Conservation (phyloP, 805 yeast genomes). For the Candida orba region DNA sequence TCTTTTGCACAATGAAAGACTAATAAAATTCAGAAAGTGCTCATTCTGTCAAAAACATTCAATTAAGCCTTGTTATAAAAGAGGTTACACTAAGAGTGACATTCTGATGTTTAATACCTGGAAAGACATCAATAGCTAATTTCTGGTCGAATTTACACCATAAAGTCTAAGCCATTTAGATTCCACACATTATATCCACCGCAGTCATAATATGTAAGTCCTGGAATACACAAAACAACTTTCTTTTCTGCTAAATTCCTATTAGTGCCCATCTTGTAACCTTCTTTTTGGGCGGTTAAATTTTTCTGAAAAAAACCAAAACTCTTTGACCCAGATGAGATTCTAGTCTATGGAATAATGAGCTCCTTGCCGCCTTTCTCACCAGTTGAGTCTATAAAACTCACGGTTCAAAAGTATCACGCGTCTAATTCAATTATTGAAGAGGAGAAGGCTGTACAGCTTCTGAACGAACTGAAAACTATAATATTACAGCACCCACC, state of each 20-base stretch:
- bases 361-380: neutral
- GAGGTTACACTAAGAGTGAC: constrained; percentile 6
- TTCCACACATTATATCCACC: no score
- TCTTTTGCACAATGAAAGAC: neutral
- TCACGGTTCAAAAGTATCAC: constrained; percentile 13
- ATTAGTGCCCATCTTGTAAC: no score
- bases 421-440: constrained; percentile 14
- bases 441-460: constrained; percentile 13
- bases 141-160: neutral
- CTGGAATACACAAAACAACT: no score
- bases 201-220: no score
- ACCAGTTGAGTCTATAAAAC: constrained; percentile 15
- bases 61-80: constrained; percentile 2
- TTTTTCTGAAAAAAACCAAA: no score
- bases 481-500: constrained; percentile 40
- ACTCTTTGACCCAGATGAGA: no score
- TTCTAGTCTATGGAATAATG: neutral
- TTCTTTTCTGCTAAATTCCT: no score
- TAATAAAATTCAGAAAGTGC: constrained; percentile 7
- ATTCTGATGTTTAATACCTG: neutral
- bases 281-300: no score
- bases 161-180: no score
- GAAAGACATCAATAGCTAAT: neutral
- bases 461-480: constrained; percentile 26
- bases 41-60: constrained; percentile 4